Evolutionary conservation across 805 yeast genomes (phyloP), one percentile per base, ranked within the genome.

Genomic region (Candida pini): DNA sequence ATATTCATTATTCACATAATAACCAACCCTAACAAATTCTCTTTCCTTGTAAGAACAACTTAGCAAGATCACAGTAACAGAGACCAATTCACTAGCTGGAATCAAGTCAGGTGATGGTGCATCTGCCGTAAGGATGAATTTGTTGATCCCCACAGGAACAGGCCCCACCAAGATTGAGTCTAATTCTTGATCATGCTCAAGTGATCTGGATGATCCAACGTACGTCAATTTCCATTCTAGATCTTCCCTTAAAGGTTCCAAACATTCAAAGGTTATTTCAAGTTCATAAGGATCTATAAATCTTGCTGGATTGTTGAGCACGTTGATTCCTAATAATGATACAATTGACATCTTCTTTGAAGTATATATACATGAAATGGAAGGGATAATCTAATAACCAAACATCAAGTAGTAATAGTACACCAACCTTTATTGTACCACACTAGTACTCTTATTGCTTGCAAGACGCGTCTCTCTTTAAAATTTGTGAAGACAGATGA

Each of bases 101-200:
- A 92, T 92, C 47, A 89, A 62, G 48, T 90, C 97, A 0, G 97
- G 94, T 1, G 90, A 78, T 1, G 99, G 99, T 0, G 99, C 95
- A 51, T 94, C 97, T 0, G 97, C 97, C 14, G 85, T 77, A 58
- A 92, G 83, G 9, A 89, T 71, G 51, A 92, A 92, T 60, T 90
- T 88, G 56, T 92, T 92, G 26, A 90, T 78, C 1, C 99, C 99
- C 2, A 92, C 95, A 0, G 98, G 99, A 2, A 92, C 95, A 0
- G 99, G 99, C 0, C 99, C 99, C 4, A 92, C 99, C n/a, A 92
- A 64, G 25, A 92, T 78, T 1, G 97, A 88, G 54, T 92, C 99
- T 36, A 92, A 67, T 56, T 89, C 97, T 61, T 92, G 99, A 58
- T 92, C 99, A 50, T 92, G 97, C 44, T 92, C 97, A 33, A 87